These are phyloP conservation scores for Vitellaria paradoxa DNA, from an alignment of 179 eudicot species.

Conservation along the genomic window DNA sequence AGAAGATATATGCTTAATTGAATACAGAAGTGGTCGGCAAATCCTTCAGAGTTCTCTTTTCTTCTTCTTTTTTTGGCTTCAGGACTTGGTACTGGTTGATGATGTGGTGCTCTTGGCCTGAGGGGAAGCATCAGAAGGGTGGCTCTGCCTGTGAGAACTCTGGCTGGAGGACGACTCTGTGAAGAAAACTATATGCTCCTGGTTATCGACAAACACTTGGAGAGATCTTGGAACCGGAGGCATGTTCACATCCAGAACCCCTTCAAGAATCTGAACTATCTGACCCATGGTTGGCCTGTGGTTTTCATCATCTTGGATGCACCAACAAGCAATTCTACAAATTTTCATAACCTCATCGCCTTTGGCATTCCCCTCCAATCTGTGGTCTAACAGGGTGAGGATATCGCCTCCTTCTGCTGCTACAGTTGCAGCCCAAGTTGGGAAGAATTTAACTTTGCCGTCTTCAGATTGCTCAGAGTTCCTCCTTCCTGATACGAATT, in stretches of 20 bases:
- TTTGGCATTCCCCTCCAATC: conserved; percentile 22
- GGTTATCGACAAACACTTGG: conserved; percentile 14
- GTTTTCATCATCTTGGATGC: conserved; percentile 35
- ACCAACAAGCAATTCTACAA: conserved; percentile 41
- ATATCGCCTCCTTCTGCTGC: conserved; percentile 17
- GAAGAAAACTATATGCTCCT: conserved; percentile 12
- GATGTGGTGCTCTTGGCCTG: background rate
- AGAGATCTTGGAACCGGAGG: conserved; percentile 30
- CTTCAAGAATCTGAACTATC: conserved; percentile 35
- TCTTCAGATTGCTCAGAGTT: conserved; percentile 20
- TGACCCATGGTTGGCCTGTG: conserved; percentile 35
- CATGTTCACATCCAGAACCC: conserved; percentile 30
- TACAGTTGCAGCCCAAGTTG: conserved; percentile 15
- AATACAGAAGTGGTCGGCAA: background rate
- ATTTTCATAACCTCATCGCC: conserved; percentile 19
- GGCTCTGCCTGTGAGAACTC: background rate
- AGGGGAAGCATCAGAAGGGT: background rate
- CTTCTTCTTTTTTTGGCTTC: background rate
- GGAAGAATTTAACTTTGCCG: conserved; percentile 18
- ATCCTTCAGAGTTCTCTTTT: background rate
- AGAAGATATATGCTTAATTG: background rate
- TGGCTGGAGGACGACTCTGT: conserved; percentile 14
- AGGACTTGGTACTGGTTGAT: background rate
- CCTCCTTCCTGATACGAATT: conserved; percentile 39
- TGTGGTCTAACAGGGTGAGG: conserved; percentile 22